Evolutionary conservation across 495 filamentous ascomycete species (phyloP), one percentile per base, ranked within the genome.

Genomic region (Penicillium crystallinum): DNA sequence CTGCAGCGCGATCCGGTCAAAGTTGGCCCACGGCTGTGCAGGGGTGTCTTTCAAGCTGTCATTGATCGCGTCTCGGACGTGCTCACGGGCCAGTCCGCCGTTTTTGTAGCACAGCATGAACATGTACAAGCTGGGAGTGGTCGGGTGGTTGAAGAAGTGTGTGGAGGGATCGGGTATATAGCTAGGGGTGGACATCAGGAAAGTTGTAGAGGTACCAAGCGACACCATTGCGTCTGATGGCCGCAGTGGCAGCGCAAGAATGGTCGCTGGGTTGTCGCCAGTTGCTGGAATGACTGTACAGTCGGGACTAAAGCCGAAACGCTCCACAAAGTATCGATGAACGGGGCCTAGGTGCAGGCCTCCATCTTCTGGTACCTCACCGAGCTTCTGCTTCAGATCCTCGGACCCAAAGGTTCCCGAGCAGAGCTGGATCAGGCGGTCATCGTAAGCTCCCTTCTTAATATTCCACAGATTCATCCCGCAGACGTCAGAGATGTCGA

Each of bases 81-180:
- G 81, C 65, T 98, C 93, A 38, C 93, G 88, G 0, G 93, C 93
- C 0, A 97, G 80, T 1, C 89, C 89, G 52, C 93, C 93, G 73
- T 98, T 98, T 70, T 97, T 97, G 77, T 97, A 98, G 76, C 93
- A 98, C 25, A 98, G 86, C 93, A 98, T 98, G 71, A 98, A 98
- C 91, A 98, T 90, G 72, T 90, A 89, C 36, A 92, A 76, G 3
- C 86, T 86, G 5, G 83, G 72, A 0, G 87, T 90, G 27, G 90
- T 90, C 1, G 88, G 88, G 69, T 93, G 88, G 70, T 92, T 89
- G 77, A 95, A 89, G 74, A 91, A 88, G 73, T 95, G 90, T 31
- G 89, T 90, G 15, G 86, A 81, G 1, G 89, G 87, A 60, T 96
- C 87, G 1, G 93, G 89, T 65, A 85, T 83, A 74, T 96, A 97